phyloP scores from a whole-genome alignment of 1,139 yeast species.

The Candida pseudoviswanathii region DNA sequence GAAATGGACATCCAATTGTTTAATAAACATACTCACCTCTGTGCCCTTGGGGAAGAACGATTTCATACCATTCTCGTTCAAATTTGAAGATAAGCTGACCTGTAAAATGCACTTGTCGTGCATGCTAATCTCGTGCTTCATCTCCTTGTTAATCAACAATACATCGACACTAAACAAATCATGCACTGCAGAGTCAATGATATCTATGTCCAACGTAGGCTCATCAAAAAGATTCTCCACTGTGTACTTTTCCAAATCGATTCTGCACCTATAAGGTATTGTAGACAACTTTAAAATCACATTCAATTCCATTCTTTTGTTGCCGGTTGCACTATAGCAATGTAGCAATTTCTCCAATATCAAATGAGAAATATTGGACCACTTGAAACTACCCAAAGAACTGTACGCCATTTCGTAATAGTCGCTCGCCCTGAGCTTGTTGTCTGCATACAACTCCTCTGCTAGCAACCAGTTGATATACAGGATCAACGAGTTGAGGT shows the following conservation, averaged over 20 bases:
- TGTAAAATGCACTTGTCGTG: slow-evolving; percentile 25
- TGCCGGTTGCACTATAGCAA: slow-evolving; percentile 12
- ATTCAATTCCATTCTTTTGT: slow-evolving; percentile 11
- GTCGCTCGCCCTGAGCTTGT: slow-evolving; percentile 13
- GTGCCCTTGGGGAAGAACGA: slow-evolving; percentile 15
- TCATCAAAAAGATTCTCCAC: background rate
- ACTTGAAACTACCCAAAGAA: slow-evolving; percentile 10
- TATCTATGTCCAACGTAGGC: slow-evolving; percentile 9
- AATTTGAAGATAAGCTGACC: slow-evolving; percentile 16
- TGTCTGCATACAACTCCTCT: slow-evolving; percentile 29
- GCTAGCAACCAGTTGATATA: slow-evolving; percentile 53
- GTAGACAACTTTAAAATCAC: slow-evolving; percentile 16
- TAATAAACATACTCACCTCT: slow-evolving; percentile 15
- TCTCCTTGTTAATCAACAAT: slow-evolving; percentile 17
- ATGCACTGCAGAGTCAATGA: slow-evolving; percentile 12
- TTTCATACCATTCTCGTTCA: slow-evolving; percentile 16
- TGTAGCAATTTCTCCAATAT: slow-evolving; percentile 15
- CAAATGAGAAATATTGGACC: slow-evolving; percentile 14
- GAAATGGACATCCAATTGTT: slow-evolving; percentile 16
- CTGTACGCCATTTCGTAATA: slow-evolving; percentile 15
- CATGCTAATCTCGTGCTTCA: slow-evolving; percentile 18
- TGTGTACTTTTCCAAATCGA: slow-evolving; percentile 1
- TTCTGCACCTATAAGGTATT: slow-evolving; percentile 6
- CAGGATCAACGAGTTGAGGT: slow-evolving; percentile 12
- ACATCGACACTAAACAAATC: slow-evolving; percentile 19